Evolutionary conservation across 805 yeast genomes (phyloP).

Genomic region (Zygotorulaspora danielsina): DNA sequence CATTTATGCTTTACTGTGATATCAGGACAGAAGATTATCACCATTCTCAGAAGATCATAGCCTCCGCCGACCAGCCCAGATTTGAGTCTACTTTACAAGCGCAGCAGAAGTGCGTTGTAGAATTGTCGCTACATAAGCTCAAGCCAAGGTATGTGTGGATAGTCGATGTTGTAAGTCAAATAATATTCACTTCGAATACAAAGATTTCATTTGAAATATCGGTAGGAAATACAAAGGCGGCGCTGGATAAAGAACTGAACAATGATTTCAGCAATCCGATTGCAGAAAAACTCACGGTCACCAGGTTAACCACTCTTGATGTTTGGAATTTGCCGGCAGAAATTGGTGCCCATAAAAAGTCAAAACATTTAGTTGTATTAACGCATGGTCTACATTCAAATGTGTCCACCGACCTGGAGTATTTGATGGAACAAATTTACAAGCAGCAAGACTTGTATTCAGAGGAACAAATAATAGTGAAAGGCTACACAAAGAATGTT

Average conservation of each 20-base stretch:
- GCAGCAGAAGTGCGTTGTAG: slow-evolving; percentile 57
- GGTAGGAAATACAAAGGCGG: slow-evolving; percentile 42
- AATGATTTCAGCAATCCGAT: slow-evolving; percentile 32
- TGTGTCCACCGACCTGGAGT: slow-evolving; percentile 69
- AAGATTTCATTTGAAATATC: slow-evolving; percentile 59
- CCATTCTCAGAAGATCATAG: slow-evolving; percentile 46
- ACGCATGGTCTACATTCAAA: slow-evolving; percentile 81
- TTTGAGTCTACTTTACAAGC: slow-evolving; percentile 70
- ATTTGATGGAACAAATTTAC: slow-evolving; percentile 66
- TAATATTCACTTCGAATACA: slow-evolving; percentile 59
- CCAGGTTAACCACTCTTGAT: slow-evolving; percentile 54
- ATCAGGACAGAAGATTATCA: slow-evolving; percentile 54
- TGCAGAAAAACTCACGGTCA: slow-evolving; percentile 42
- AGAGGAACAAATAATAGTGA: slow-evolving; percentile 50
- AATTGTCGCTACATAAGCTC: slow-evolving; percentile 60
- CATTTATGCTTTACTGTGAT: slow-evolving; percentile 70
- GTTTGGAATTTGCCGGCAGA: slow-evolving; percentile 62
- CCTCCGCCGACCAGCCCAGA: slow-evolving; percentile 73
- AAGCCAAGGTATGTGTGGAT: slow-evolving; percentile 59
- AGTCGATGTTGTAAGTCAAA: slow-evolving; percentile 68
- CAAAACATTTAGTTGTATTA: slow-evolving; percentile 58
- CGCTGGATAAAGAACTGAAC: slow-evolving; percentile 22
- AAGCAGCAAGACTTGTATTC: slow-evolving; percentile 35
- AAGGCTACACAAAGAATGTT: slow-evolving; percentile 65
- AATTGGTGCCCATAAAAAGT: slow-evolving; percentile 35